Percentiles rank a stretch among this genome's conserved stretches.
Conservation (phyloP, 2,329 filamentous ascomycete genomes). For the Chrysosporium queenslandicum region DNA sequence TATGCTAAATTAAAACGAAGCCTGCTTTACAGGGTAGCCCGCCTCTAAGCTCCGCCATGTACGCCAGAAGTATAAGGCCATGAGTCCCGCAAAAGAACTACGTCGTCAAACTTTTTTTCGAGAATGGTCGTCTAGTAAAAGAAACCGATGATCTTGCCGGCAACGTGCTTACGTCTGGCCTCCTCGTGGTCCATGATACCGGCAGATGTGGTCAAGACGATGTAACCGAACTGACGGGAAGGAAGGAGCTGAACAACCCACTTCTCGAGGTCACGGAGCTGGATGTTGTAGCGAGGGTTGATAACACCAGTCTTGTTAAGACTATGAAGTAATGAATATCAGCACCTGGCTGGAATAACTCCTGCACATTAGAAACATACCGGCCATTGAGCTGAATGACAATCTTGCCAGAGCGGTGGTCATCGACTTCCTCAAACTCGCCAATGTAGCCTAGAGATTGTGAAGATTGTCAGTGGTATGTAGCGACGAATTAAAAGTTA, state of each 20-base stretch:
- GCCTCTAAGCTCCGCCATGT: not conserved
- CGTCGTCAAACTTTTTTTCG: not conserved
- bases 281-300: slow-evolving; percentile 98
- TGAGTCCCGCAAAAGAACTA: slow-evolving; percentile 2
- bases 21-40: not conserved
- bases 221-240: slow-evolving; percentile 98
- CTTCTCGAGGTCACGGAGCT: slow-evolving; percentile 95
- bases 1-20: not conserved
- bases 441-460: slow-evolving; percentile 78
- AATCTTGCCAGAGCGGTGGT: slow-evolving; percentile 99
- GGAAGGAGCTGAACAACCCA: slow-evolving; percentile 99
- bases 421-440: slow-evolving; percentile 98
- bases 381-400: slow-evolving; percentile 99
- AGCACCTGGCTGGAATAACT: too few species aligned
- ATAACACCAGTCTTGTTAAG: slow-evolving; percentile 99
- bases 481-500: slow-evolving; percentile 92
- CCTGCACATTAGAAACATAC: too few species aligned
- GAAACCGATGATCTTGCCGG: slow-evolving; percentile 98
- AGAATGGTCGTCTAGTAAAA: slow-evolving; percentile 64
- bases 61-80: not conserved
- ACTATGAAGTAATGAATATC: slow-evolving; percentile 26
- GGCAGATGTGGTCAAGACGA: slow-evolving; percentile 96
- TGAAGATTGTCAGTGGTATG: slow-evolving; percentile 52
- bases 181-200: slow-evolving; percentile 99
- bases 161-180: slow-evolving; percentile 96